Base-by-base conservation (phyloP, 2,329 filamentous ascomycete species). In the Metarhizium guizhouense region DNA sequence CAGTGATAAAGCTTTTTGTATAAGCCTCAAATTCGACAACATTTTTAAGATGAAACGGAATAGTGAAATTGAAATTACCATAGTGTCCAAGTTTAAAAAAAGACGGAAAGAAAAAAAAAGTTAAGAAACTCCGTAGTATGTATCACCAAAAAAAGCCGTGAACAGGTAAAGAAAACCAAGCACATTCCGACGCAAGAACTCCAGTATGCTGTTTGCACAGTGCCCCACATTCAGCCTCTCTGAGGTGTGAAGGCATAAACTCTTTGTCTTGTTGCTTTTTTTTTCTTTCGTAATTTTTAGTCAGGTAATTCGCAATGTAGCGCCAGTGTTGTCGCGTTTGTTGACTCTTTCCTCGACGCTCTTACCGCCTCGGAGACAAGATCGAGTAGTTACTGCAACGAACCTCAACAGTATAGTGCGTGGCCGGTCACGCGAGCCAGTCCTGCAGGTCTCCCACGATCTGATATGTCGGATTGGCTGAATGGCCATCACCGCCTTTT, bases 401-500 rank as follows among this genome's bases (percentile, higher is more conserved):
- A 48, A 48, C 20, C 20, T 29, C 45, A 48, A 2, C 18, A 14
- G 45, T 14, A 29, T 30, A 47, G 45, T 30, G 45, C 25, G 25
- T 48, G 45, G 45, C 32, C 18, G 57, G 60, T 57, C 65, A 68
- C 42, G 62, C 61, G 56, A 68, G 64, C 67, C 68, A 72, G 55
- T 74, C 69, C 61, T 70, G 67, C 61, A 74, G 57, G 60, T 74
- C 72, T 48, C 71, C 70, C 55, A 69, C 68, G 52, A 73, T 66
- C 54, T 71, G 65, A 62, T 74, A 74, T 18, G 72, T 74, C 38
- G 72, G 70, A 56, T 74, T 74, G 49, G 72, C 72, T 40, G 70
- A 72, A 55, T 68, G 69, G 29, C 72, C 68, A 64, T 74, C 67
- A 52, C 63, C 63, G 66, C 72, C 66, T 62, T 73, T 66, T 64